Percentiles rank a stretch among this genome's conserved stretches.
Evolutionary conservation across 73 alveolate genomes (phyloP).

Genomic region (Breviolum minutum): DNA sequence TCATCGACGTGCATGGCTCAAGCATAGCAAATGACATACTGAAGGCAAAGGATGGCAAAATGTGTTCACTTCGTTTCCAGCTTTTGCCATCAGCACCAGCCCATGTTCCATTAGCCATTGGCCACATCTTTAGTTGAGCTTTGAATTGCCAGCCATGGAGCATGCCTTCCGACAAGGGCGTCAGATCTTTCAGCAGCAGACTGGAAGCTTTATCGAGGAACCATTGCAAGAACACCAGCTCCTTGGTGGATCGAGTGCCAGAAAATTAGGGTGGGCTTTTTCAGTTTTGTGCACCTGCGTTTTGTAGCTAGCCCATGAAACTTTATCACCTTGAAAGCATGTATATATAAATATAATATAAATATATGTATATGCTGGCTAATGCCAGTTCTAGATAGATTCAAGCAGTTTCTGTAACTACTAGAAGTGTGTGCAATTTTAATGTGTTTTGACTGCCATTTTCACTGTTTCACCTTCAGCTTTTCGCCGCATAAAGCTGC

Average conservation of each 20-base stretch:
- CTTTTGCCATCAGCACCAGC: too few relatives aligned
- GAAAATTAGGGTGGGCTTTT: neutral
- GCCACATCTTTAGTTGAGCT: too few relatives aligned
- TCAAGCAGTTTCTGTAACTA: neutral
- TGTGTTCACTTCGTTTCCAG: too few relatives aligned
- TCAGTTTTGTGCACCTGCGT: neutral
- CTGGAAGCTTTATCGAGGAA: neutral
- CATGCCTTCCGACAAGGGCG: slow-evolving; percentile 72
- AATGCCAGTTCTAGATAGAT: neutral
- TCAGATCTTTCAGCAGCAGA: slow-evolving; percentile 69
- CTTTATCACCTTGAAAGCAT: neutral
- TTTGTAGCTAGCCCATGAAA: too few relatives aligned
- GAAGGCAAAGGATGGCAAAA: too few relatives aligned
- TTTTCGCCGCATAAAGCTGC: neutral
- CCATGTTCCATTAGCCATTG: too few relatives aligned
- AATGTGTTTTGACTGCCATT: neutral
- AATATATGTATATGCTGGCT: neutral
- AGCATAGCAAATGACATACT: too few relatives aligned
- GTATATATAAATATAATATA: neutral
- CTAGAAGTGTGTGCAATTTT: neutral
- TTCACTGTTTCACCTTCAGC: too few relatives aligned
- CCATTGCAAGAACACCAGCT: neutral
- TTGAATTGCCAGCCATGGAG: slow-evolving; percentile 23
- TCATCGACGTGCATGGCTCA: too few relatives aligned
- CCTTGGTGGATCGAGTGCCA: neutral